These are phyloP conservation scores for Aspergillus versicolor DNA, from an alignment of 2,329 filamentous ascomycete genomes.

Conservation along the genomic window DNA sequence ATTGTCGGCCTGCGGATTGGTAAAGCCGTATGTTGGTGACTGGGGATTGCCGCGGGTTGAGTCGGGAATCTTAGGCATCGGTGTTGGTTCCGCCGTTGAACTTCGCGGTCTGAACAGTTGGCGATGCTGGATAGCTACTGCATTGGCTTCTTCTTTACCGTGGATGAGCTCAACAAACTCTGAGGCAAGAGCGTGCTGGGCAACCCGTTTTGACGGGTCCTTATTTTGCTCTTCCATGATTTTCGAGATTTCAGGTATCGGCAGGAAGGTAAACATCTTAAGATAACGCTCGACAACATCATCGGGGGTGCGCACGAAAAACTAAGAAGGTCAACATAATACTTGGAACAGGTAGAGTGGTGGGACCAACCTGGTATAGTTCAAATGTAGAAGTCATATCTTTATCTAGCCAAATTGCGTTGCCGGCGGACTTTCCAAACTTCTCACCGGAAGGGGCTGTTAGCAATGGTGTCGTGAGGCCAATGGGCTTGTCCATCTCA, in stretches of 20 bases:
- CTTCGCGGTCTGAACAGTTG: constrained; percentile 43
- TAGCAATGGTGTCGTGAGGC: constrained; percentile 86
- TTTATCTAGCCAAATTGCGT: constrained; percentile 87
- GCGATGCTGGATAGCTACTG: constrained; percentile 59
- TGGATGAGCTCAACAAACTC: constrained; percentile 83
- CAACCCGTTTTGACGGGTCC: constrained; percentile 69
- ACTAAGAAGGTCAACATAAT: constrained; percentile 52
- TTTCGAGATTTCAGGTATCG: constrained; percentile 63
- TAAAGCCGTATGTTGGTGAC: constrained; percentile 25
- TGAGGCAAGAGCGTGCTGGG: constrained; percentile 78
- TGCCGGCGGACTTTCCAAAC: constrained; percentile 92
- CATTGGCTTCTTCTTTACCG: constrained; percentile 62
- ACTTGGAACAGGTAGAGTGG: not conserved
- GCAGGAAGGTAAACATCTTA: constrained; percentile 87
- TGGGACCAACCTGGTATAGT: constrained; percentile 64
- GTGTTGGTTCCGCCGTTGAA: constrained; percentile 35
- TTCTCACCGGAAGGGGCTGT: constrained; percentile 84
- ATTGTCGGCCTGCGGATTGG: constrained; percentile 38
- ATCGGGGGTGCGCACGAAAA: constrained; percentile 81
- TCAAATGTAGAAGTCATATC: constrained; percentile 80
- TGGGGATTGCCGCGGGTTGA: constrained; percentile 19
- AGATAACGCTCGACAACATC: constrained; percentile 77
- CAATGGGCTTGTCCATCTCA: constrained; percentile 60
- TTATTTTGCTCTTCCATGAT: constrained; percentile 67
- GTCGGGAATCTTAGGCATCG: constrained; percentile 23